Conservation (phyloP, 2,329 filamentous ascomycete genomes). For the Verticillium nubilum region DNA sequence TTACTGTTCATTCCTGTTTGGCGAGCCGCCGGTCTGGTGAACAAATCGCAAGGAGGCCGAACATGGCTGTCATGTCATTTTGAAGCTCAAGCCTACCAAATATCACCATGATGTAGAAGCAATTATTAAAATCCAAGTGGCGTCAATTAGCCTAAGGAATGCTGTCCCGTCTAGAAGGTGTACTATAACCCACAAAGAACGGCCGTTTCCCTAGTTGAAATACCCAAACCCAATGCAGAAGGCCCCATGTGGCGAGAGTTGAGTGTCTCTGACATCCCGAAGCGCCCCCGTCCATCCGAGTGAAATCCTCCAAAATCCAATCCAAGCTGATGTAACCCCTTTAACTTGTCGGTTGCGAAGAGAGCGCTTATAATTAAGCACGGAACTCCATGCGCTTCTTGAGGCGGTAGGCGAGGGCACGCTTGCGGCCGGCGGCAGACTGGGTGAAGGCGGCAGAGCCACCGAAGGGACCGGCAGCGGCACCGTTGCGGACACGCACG, state of each 20-base stretch:
- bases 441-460: slow-evolving; percentile 63
- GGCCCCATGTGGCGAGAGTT: not conserved
- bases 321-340: not conserved
- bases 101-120: not conserved
- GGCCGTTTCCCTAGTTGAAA: slow-evolving; percentile 10
- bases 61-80: not conserved
- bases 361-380: slow-evolving; percentile 6
- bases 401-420: slow-evolving; percentile 50
- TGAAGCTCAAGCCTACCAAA: not conserved
- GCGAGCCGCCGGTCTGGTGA: not conserved
- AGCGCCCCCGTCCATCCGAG: not conserved
- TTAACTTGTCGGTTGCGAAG: not conserved
- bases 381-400: slow-evolving; percentile 30
- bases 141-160: slow-evolving; percentile 10
- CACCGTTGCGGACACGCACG: slow-evolving; percentile 57
- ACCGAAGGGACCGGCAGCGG: slow-evolving; percentile 60
- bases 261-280: slow-evolving; percentile 8
- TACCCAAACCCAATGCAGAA: slow-evolving; percentile 5
- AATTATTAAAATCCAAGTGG: slow-evolving; percentile 7
- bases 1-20: not conserved
- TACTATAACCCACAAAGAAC: slow-evolving; percentile 8
- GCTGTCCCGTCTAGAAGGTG: slow-evolving; percentile 6
- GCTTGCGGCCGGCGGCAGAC: slow-evolving; percentile 51
- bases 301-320: slow-evolving; percentile 4
- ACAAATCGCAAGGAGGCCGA: not conserved